Evolutionary conservation across 1,284 basidiomycete genomes (phyloP).

Genomic region (Fomitopsis pinicola): DNA sequence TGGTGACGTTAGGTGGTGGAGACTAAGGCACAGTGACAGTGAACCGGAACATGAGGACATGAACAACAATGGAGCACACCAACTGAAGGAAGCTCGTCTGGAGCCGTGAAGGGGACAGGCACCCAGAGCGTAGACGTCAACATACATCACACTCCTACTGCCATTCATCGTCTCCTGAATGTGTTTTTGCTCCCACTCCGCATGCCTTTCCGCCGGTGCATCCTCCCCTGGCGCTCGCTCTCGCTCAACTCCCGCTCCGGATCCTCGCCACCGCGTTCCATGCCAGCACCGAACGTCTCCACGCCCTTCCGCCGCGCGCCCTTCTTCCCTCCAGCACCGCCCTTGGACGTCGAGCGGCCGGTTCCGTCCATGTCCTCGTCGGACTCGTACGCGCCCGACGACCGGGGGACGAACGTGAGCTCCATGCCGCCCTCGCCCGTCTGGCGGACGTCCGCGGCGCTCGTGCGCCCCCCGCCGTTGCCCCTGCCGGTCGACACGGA

Average conservation of each 20-base stretch:
- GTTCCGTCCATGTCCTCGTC: slow-evolving; percentile 26
- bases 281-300: slow-evolving; percentile 78
- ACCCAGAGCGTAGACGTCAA: neutral
- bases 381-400: slow-evolving; percentile 28
- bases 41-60: too few species aligned
- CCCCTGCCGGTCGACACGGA: slow-evolving; percentile 16
- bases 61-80: too few species aligned
- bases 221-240: slow-evolving; percentile 63
- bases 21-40: too few species aligned
- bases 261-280: slow-evolving; percentile 73
- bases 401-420: slow-evolving; percentile 58
- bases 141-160: neutral
- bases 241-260: slow-evolving; percentile 44
- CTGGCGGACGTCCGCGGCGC: slow-evolving; percentile 13
- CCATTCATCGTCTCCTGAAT: slow-evolving; percentile 45
- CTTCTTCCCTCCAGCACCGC: slow-evolving; percentile 26
- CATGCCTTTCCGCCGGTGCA: slow-evolving; percentile 64
- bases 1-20: too few species aligned
- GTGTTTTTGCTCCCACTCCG: slow-evolving; percentile 86
- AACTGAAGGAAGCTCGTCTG: too few species aligned
- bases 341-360: neutral
- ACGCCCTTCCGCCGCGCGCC: slow-evolving; percentile 55
- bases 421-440: slow-evolving; percentile 55
- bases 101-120: neutral
- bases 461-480: slow-evolving; percentile 11